These are phyloP conservation scores for Pyrrhoderma noxium DNA, from an alignment of 1,284 basidiomycete genomes.

Conservation along the genomic window DNA sequence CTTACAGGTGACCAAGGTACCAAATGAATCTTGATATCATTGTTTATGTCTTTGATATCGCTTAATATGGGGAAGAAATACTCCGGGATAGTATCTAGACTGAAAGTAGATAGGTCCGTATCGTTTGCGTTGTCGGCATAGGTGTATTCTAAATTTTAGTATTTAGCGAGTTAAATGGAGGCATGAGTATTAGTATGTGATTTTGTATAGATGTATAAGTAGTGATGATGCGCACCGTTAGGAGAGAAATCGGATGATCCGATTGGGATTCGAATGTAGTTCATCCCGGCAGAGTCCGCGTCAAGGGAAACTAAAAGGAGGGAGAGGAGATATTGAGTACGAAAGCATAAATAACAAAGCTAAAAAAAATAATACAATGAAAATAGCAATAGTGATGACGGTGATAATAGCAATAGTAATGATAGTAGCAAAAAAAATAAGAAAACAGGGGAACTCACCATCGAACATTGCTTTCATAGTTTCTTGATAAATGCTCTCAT, in stretches of 20 bases:
- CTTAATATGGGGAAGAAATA: constrained; percentile 14
- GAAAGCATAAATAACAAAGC: no score
- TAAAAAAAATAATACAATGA: no score
- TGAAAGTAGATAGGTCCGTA: constrained; percentile 13
- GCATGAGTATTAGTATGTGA: no score
- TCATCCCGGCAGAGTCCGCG: constrained; percentile 17
- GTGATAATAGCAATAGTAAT: neutral
- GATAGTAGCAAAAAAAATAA: neutral
- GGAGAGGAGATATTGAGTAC: no score
- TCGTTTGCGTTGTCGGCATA: constrained; percentile 14
- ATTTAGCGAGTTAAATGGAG: neutral
- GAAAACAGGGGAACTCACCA: constrained; percentile 2
- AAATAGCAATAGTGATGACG: no score
- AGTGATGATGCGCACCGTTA: neutral
- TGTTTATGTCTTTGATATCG: constrained; percentile 29
- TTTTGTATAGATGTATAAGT: neutral
- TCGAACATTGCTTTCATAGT: constrained; percentile 16
- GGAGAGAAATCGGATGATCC: constrained; percentile 19
- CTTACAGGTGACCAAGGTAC: constrained; percentile 46
- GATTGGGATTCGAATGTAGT: constrained; percentile 18
- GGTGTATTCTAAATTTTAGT: constrained; percentile 15
- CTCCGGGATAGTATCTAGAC: constrained; percentile 10
- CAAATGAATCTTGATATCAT: constrained; percentile 35
- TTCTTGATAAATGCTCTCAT: constrained; percentile 6
- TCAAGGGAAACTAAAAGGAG: constrained; percentile 11